Evolutionary conservation across 768 basidiomycete species (phyloP), one percentile per base, ranked within the genome.

Genomic region (Paxillus ammoniavirescens): DNA sequence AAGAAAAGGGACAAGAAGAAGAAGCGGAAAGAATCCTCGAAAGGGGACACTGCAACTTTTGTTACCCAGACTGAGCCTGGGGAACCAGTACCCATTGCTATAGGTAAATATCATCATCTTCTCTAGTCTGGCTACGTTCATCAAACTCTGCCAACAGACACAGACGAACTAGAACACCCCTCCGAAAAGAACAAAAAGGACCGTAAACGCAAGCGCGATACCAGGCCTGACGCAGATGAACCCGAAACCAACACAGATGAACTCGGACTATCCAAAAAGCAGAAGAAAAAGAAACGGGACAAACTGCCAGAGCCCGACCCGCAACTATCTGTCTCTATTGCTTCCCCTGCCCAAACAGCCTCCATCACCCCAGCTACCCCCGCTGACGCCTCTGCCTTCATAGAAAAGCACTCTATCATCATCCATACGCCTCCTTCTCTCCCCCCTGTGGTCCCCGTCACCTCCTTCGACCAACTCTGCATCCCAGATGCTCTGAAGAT

Each of bases 381-480:
- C 8, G 57, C 69, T 18, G 84, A 84, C 38, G 75, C 81, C 18
- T 74, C 78, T 14, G 78, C 77, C 2, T 98, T 87, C 76, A 77
- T 97, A 18, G 62, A 71, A 23, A 83, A 82, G 57, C 83, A 98
- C 70, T 76, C 78, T 9, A 83, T 97, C 61, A 88, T 85, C 10
- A 84, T 97, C 46, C 81, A 82, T 52, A 78, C 79, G 2, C 78
- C 81, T 2, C 59, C 73, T 2, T 72, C 76, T 41, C 69, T 75
- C 35, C 64, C 75, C 4, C 61, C 75, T 17, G 75, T 84, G 54
- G 72, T 73, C 13, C 95, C 97, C 26, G 73, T 93, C 47, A 77
- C 88, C 43, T 78, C 83, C 2, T 96, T 99, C 65, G 73, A 80
- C 53, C 82, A 89, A 50, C 80, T 98, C 1, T 76, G 75, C 28